Percentiles rank a stretch among this genome's conserved stretches.
These are phyloP conservation scores for Amphichorda felina DNA, from an alignment of 2,329 filamentous ascomycete genomes.

Conservation along the genomic window DNA sequence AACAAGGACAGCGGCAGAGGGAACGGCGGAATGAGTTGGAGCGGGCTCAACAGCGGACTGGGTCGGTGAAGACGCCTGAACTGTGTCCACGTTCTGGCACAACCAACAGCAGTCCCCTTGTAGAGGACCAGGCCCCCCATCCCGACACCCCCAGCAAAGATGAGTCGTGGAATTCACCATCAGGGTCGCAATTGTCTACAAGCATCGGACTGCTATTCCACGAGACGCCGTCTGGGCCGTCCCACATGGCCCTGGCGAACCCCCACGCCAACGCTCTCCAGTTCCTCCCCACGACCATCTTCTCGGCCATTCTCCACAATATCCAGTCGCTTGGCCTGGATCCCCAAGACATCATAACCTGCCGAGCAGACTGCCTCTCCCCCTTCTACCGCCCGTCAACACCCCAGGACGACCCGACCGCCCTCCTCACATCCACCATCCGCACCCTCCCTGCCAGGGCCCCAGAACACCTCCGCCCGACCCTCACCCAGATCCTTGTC, in stretches of 20 bases:
- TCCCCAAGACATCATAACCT: conserved; percentile 5
- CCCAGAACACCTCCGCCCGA: conserved; percentile 10
- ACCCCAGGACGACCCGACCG: conserved; percentile 1
- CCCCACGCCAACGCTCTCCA: conserved; percentile 8
- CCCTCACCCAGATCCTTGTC: conserved; percentile 12
- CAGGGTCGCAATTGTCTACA: too few species aligned
- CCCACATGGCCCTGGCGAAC: conserved; percentile 3
- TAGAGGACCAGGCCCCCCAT: too few species aligned
- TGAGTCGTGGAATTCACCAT: too few species aligned
- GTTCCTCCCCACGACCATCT: conserved; percentile 9
- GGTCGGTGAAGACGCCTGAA: too few species aligned
- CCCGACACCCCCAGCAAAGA: too few species aligned
- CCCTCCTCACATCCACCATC: conserved; percentile 3
- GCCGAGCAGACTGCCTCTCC: conserved; percentile 6
- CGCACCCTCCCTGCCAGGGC: background rate
- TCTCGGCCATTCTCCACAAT: conserved; percentile 10
- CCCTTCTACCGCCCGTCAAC: conserved; percentile 12
- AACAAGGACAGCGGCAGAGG: conserved; percentile 8
- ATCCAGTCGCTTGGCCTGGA: conserved; percentile 9
- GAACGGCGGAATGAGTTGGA: conserved; percentile 4
- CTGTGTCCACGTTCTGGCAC: too few species aligned
- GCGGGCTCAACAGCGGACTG: background rate
- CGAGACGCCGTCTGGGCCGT: background rate
- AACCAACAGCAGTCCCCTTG: too few species aligned
- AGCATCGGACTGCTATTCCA: too few species aligned